Evolutionary conservation across 2,329 filamentous ascomycete species (phyloP), one percentile per base, ranked within the genome.

Genomic region (Xylariaceae sp.): DNA sequence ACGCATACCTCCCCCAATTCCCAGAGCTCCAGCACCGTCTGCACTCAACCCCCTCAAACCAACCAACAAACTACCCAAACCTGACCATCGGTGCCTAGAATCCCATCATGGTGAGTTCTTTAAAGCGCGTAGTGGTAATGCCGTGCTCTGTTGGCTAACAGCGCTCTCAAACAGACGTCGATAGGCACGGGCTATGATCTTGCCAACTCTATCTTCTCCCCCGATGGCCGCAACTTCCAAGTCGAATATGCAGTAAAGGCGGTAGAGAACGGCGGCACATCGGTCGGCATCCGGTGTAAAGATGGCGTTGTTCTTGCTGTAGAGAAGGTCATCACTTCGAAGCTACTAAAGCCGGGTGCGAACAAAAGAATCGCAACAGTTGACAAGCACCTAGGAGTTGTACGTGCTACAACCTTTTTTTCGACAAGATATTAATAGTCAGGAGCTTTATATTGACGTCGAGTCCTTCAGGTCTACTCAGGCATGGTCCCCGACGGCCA

Each of bases 151-250:
- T 30, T 30, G 50, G 50, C 63, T 62, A 30, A 65, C 55, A 41
- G 6, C 36, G 8, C 11, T 8, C 18, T 36, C 30, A 41, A 41
- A 52, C 42, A 99, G 94, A 99, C 94, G 71, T 99, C 94, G 72
- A 99, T 99, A 89, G 94, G 94, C 73, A 99, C 94, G 70, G 94
- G 94, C 72, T 99, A 99, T 80, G 94, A 99, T 85, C 88, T 99
- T 69, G 91, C 91, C 74, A 99, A 99, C 84, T 97, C 94, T 71
- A 95, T 97, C 81, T 99, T 97, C 83, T 97, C 94, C 42, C 94
- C 94, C 64, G 94, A 99, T 79, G 94, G 94, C 72, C 90, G 94
- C 67, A 99, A 99, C 77, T 99, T 99, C 77, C 94, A 99, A 78
- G 91, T 95, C 75, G 94, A 99, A 82, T 99, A 99, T 75, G 94